Evolutionary conservation across 805 yeast genomes (phyloP).

Genomic region (Debaryomyces hansenii): DNA sequence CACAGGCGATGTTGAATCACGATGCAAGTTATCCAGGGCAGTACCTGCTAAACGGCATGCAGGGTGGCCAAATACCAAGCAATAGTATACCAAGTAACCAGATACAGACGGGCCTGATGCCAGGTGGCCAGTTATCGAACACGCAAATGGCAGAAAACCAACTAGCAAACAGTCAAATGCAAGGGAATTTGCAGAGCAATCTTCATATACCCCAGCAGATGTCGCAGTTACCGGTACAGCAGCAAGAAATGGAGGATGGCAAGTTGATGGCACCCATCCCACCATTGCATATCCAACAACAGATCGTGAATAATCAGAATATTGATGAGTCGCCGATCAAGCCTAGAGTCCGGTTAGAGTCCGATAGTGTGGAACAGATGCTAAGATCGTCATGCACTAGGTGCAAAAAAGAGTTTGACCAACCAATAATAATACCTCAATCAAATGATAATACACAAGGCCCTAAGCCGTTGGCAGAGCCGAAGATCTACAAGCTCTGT

Average conservation of each 20-base stretch:
- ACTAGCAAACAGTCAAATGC: neutral
- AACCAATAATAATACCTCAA: conserved; percentile 36
- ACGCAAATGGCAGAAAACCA: neutral
- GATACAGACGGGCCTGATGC: neutral
- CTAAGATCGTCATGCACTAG: conserved; percentile 48
- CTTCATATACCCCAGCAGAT: neutral
- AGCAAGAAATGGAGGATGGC: neutral
- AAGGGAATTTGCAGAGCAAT: neutral
- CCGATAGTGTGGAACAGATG: conserved; percentile 20
- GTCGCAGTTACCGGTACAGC: neutral
- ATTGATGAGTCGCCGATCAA: neutral
- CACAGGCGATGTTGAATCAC: conserved; percentile 15
- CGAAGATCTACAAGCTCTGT: conserved; percentile 54
- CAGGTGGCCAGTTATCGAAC: neutral
- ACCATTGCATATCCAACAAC: conserved; percentile 45
- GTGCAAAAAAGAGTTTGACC: conserved; percentile 61
- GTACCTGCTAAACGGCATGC: conserved; percentile 4
- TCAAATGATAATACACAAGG: conserved; percentile 14
- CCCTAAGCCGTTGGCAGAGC: conserved; percentile 34
- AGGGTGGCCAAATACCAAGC: neutral
- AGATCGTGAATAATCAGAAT: conserved; percentile 20
- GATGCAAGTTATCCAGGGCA: conserved; percentile 5
- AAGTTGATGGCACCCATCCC: conserved; percentile 34
- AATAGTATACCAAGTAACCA: neutral
- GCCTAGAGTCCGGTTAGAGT: neutral